Evolutionary conservation across 2,329 filamentous ascomycete genomes (phyloP), one percentile per base, ranked within the genome.

Genomic region (Penicillium brevicompactum): DNA sequence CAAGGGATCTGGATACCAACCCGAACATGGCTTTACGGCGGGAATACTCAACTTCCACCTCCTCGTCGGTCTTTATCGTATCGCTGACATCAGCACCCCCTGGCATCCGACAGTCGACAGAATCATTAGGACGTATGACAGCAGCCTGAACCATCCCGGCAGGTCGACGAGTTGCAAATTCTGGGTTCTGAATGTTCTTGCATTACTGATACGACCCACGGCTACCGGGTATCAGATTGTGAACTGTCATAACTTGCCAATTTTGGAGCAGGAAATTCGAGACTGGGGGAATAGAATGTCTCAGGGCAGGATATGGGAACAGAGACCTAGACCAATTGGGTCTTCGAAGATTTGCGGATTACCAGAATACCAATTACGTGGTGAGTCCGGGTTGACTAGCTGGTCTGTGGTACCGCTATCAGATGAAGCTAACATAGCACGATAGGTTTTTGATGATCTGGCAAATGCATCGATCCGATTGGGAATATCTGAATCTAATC

Each of bases 1-100:
- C 37, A 45, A 55, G 32, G 53, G 61, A 11, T 40, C 14, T 22
- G 63, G 60, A 7, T 66, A 63, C 56, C 61, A 64, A 21, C 45
- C 60, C 24, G 58, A 56, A 18, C 63, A 68, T 47, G 59, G 53
- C 5, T 44, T 44, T 14, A 63, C 55, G 2, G 51, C 46, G 3
- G 48, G 47, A 14, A 52, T 66, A n/a, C 53, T 64, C 40, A 64
- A 59, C n/a, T 41, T 59, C 16, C 63, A 62, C 18, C 60, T 66
- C 21, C 63, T 69, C 3, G 56, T 63, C 32, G 67, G 64, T 3
- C 45, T 67, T 2, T 57, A 65, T 42, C 57, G 55, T n/a, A 62
- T 67, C 16, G 65, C 55, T 8, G 49, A 58, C 46, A 48, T 70
- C 4, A 49, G 61, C 5, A 31, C 14, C n/a, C 49, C 38, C 5